phyloP scores from a whole-genome alignment of 192 early-diverging fungal species.

The Mycoemilia scoparia region DNA sequence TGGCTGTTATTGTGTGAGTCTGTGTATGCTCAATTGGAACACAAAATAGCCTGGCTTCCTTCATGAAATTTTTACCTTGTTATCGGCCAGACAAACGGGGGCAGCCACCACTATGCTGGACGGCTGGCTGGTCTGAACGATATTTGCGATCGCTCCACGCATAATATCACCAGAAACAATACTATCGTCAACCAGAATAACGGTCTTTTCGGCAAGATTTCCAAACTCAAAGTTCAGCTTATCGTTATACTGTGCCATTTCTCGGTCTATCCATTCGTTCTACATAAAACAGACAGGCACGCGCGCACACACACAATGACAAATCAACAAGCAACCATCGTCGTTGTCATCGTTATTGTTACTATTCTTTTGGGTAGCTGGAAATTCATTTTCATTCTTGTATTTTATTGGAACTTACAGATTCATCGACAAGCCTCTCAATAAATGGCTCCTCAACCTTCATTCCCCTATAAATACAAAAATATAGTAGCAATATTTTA shows the following conservation, averaged over 20 bases:
- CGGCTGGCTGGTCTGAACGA: constrained; percentile 15
- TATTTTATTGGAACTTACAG: no score
- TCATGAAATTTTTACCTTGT: constrained; percentile 20
- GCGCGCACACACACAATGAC: constrained; percentile 3
- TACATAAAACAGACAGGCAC: constrained; percentile 3
- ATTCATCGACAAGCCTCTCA: no score
- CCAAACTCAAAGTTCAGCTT: background rate
- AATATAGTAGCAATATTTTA: no score
- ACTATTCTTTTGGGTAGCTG: no score
- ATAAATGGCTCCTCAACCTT: no score
- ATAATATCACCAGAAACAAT: constrained; percentile 29
- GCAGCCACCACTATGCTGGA: constrained; percentile 19
- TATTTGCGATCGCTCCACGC: constrained; percentile 26
- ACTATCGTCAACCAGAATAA: constrained; percentile 28
- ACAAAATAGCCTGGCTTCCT: background rate
- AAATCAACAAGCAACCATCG: no score
- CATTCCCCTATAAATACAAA: no score
- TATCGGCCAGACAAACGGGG: constrained; percentile 28
- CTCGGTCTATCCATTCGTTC: constrained; percentile 5
- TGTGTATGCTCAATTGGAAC: no score
- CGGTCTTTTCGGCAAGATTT: constrained; percentile 8
- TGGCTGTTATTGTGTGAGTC: no score
- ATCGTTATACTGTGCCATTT: constrained; percentile 10
- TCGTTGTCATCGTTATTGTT: no score
- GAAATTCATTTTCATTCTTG: no score